phyloP scores from a whole-genome alignment of 1,284 basidiomycete species.

The Microbotryum violaceum region DNA sequence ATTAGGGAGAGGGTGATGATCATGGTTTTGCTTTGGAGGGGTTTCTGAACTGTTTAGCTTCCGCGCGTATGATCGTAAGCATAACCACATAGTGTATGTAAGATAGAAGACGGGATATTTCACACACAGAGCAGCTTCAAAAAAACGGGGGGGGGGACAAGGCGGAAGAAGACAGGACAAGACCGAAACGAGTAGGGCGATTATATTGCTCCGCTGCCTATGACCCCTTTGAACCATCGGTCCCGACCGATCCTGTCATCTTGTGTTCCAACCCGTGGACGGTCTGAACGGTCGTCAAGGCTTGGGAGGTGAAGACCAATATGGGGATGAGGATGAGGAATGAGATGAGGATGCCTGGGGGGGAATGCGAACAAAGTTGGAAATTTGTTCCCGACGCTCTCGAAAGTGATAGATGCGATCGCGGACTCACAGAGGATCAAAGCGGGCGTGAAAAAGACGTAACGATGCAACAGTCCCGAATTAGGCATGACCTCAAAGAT shows the following conservation, averaged over 20 bases:
- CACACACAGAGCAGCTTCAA: no score
- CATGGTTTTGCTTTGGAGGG: no score
- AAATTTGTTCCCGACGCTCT: neutral
- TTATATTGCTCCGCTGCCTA: no score
- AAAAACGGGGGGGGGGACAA: no score
- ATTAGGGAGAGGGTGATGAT: no score
- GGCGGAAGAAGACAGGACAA: no score
- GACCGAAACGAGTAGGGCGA: no score
- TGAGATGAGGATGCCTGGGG: constrained; percentile 24
- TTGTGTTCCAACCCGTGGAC: constrained; percentile 27
- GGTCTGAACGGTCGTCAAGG: constrained; percentile 22
- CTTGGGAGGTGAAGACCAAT: constrained; percentile 13
- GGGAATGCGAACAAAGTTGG: neutral
- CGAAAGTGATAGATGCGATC: neutral
- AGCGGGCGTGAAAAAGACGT: constrained; percentile 26
- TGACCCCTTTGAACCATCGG: constrained; percentile 21
- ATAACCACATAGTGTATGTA: no score
- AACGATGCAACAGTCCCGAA: constrained; percentile 23
- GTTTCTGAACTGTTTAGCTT: no score
- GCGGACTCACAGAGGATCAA: constrained; percentile 20
- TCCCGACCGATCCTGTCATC: constrained; percentile 23
- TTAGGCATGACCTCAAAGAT: constrained; percentile 20
- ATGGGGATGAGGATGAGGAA: constrained; percentile 24
- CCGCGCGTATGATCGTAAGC: no score
- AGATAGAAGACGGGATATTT: no score